These are phyloP conservation scores for Lactarius sp. DNA, from an alignment of 768 basidiomycete species.

Conservation along the genomic window DNA sequence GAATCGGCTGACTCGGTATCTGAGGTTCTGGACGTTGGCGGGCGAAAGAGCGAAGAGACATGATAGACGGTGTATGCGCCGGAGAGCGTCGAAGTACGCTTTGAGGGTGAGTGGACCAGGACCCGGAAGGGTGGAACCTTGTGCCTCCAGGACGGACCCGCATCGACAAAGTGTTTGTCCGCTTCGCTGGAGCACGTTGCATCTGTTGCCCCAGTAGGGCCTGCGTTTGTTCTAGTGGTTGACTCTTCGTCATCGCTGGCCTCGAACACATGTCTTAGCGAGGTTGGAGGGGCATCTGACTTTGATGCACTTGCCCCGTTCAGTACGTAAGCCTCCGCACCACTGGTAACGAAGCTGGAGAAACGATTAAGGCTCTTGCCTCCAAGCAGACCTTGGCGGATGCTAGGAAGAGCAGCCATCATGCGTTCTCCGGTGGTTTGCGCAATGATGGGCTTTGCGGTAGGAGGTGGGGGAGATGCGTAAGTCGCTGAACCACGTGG, in stretches of 20 bases:
- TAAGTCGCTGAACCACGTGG: conserved; percentile 39
- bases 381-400: conserved; percentile 64
- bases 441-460: conserved; percentile 44
- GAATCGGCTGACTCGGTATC: conserved; percentile 27
- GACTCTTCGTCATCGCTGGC: conserved; percentile 35
- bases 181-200: conserved; percentile 38
- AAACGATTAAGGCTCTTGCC: conserved; percentile 82
- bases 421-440: conserved; percentile 69
- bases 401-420: conserved; percentile 51
- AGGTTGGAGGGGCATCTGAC: conserved; percentile 24
- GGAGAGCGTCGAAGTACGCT: conserved; percentile 58
- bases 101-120: conserved; percentile 77
- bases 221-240: conserved; percentile 34
- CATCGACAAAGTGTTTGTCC: conserved; percentile 66
- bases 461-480: conserved; percentile 27
- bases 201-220: conserved; percentile 26
- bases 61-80: conserved; percentile 72
- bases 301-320: conserved; percentile 46
- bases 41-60: conserved; percentile 67
- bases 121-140: conserved; percentile 71
- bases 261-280: conserved; percentile 26
- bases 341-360: conserved; percentile 80
- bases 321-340: conserved; percentile 80
- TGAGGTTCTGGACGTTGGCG: conserved; percentile 28
- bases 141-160: conserved; percentile 65